These are phyloP conservation scores for Dryas octopetala DNA, from an alignment of 306 rosid genomes.

Conservation along the genomic window DNA sequence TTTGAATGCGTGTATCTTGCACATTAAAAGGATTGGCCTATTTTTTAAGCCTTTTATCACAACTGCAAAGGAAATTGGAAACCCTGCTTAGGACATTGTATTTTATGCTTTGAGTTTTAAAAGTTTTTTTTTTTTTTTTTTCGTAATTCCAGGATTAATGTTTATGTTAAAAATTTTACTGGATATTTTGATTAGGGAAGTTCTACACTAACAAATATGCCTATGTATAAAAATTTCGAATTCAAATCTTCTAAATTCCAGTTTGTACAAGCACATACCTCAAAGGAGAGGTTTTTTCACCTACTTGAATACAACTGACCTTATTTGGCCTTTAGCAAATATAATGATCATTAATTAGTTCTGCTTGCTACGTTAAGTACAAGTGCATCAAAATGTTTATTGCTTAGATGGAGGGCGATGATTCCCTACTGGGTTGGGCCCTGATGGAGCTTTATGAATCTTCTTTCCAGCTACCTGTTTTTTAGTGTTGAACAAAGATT, in stretches of 20 bases:
- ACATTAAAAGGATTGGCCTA: not conserved
- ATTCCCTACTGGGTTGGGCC: slow-evolving; percentile 84
- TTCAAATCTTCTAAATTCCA: slow-evolving; percentile 36
- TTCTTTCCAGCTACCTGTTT: slow-evolving; percentile 56
- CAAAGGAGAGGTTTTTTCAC: slow-evolving; percentile 24
- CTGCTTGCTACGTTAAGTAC: slow-evolving; percentile 21
- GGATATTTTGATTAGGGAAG: slow-evolving; percentile 1
- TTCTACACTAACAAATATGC: slow-evolving; percentile 5
- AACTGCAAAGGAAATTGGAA: not conserved
- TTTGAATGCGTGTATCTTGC: not conserved
- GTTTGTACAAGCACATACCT: slow-evolving; percentile 44
- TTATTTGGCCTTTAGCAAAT: slow-evolving; percentile 8
- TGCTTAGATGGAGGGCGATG: slow-evolving; percentile 60
- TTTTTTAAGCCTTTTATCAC: not conserved
- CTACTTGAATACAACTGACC: slow-evolving; percentile 31
- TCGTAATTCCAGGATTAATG: not conserved
- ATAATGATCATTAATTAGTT: slow-evolving; percentile 28
- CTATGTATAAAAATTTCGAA: slow-evolving; percentile 16
- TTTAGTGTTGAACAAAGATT: slow-evolving; percentile 8
- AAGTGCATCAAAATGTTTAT: slow-evolving; percentile 30
- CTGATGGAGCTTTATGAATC: slow-evolving; percentile 59
- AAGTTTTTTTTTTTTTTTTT: not conserved
- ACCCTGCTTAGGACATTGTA: not conserved
- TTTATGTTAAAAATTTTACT: not conserved
- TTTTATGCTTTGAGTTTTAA: not conserved